Base-by-base conservation (phyloP, 2,329 filamentous ascomycete genomes). In the Fusarium multiceps region DNA sequence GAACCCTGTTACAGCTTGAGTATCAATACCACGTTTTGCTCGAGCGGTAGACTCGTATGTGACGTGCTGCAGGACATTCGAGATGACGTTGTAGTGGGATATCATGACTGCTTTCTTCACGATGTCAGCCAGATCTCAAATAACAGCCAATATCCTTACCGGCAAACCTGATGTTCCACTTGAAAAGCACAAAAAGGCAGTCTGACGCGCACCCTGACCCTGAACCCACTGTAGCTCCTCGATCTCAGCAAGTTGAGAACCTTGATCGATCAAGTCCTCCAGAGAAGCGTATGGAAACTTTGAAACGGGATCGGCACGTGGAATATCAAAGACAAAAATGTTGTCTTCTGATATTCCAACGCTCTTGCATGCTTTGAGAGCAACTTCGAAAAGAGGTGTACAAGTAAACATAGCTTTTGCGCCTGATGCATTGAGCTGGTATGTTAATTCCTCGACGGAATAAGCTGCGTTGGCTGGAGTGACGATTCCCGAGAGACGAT, bases 41-140 rank as follows among this genome's bases (percentile, higher is more conserved):
- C 45, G 74, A 27, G 62, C 81, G 62, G 67, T 77, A 25, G 59
- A 85, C 77, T 63, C 77, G 87, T 2, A 83, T 73, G 23, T 74
- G 71, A 58, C 90, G 83, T 58, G 53, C 75, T 94, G 92, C 42
- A 93, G 73, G 1, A 89, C 86, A 74, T 94, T 94, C 32, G 92
- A 87, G 49, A 95, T 94, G 37, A 94, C 89, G 69, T 95, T 95
- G 20, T 82, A 81, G 75, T 95, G 92, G 3, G 92, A 92, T 63
- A 95, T 92, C 90, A 93, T 94, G 43, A 94, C 92, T 43, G 92
- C 92, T 90, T 93, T 93, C 88, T 92, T 57, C 1, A 0, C 0
- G 0, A 4, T 23, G n/a, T 54, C 23, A 50, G 63, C 23, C 2
- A 12, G 3, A 3, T 6, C 2, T 7, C 5, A 28, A 16, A 1